Evolutionary conservation across 2,329 filamentous ascomycete species (phyloP).

Genomic region (Colletotrichum ledebouriae): DNA sequence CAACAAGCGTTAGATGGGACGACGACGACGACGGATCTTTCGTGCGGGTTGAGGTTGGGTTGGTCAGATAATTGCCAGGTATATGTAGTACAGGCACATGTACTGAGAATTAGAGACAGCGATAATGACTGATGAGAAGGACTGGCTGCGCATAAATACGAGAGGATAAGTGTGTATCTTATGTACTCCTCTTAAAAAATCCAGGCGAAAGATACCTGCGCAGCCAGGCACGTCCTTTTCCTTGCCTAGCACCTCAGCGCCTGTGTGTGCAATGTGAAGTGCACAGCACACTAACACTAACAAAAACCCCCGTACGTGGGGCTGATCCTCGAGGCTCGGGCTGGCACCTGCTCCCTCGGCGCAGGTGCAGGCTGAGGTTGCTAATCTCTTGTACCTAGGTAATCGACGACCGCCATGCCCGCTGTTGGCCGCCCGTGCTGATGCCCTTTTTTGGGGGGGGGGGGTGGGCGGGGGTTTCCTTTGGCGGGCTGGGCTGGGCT

Average conservation of each 20-base stretch:
- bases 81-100: too few relatives aligned
- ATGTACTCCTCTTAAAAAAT: too few relatives aligned
- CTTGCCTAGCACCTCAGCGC: too few relatives aligned
- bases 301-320: constrained; percentile 39
- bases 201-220: too few relatives aligned
- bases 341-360: not conserved
- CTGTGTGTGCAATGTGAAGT: not conserved
- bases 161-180: too few relatives aligned
- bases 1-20: not conserved
- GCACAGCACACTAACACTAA: not conserved
- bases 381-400: not conserved
- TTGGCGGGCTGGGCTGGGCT: constrained; percentile 8
- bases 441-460: not conserved
- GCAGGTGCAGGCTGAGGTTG: not conserved
- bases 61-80: not conserved
- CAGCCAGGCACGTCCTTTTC: too few relatives aligned
- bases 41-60: not conserved
- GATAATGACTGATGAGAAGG: too few relatives aligned
- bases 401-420: not conserved
- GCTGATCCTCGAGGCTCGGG: constrained; percentile 30
- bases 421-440: constrained; percentile 22
- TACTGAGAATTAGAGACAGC: too few relatives aligned
- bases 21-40: not conserved
- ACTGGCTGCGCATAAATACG: too few relatives aligned
- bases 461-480: not conserved